Conservation (phyloP, 1,284 basidiomycete genomes). For the Ustilago bromivora region DNA sequence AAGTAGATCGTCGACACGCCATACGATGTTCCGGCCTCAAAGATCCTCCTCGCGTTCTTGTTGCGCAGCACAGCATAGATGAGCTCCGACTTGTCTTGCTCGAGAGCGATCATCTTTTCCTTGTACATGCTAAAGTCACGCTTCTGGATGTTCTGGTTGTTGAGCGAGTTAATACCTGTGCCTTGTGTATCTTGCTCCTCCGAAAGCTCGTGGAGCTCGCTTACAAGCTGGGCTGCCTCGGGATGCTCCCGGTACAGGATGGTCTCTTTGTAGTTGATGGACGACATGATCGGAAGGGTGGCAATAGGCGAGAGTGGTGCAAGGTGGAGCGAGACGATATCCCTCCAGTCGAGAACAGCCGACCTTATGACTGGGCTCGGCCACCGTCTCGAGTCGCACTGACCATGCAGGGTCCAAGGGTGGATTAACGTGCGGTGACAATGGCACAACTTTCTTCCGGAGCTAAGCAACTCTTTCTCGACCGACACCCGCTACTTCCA, state of each 20-base stretch:
- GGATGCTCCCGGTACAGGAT: constrained; percentile 29
- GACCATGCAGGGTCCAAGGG: constrained; percentile 1
- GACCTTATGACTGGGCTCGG: neutral
- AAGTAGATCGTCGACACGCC: constrained; percentile 46
- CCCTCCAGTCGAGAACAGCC: neutral
- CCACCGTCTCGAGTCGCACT: neutral
- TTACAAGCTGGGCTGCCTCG: constrained; percentile 28
- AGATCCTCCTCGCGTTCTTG: constrained; percentile 39
- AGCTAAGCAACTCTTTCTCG: neutral
- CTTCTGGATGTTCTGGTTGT: constrained; percentile 25
- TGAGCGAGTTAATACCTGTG: constrained; percentile 39
- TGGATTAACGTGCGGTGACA: neutral
- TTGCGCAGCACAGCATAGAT: constrained; percentile 32
- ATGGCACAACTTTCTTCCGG: constrained; percentile 4
- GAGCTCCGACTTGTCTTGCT: constrained; percentile 40
- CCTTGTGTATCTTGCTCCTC: constrained; percentile 38
- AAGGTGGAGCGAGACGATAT: neutral
- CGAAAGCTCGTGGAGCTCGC: constrained; percentile 32
- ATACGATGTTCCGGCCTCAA: constrained; percentile 41
- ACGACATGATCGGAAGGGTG: constrained; percentile 13
- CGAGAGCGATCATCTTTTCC: constrained; percentile 44
- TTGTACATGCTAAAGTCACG: constrained; percentile 42
- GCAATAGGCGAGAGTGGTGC: neutral
- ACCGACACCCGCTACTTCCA: neutral
- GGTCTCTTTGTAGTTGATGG: constrained; percentile 15